phyloP scores from a whole-genome alignment of 345 rosid genomes.

The Boechera stricta region DNA sequence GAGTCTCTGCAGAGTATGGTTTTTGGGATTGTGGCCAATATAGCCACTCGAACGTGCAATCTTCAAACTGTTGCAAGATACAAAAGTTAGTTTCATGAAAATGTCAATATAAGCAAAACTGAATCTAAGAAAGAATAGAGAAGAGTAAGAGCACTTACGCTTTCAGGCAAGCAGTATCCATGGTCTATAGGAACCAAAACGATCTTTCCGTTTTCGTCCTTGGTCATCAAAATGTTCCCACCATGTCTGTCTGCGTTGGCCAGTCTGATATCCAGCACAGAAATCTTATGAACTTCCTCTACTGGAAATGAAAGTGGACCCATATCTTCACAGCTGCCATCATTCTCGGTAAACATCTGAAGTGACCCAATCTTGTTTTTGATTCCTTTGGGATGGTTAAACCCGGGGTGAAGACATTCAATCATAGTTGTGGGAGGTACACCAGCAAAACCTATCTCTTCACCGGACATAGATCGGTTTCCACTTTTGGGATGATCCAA shows the following conservation, averaged over 20 bases:
- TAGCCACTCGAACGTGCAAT: conserved; percentile 93
- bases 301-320: conserved; percentile 77
- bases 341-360: conserved; percentile 77
- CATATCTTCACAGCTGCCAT: conserved; percentile 90
- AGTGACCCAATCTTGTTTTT: conserved; percentile 73
- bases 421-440: conserved; percentile 85
- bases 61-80: conserved; percentile 70
- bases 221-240: conserved; percentile 74
- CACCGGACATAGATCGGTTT: conserved; percentile 34
- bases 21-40: conserved; percentile 87
- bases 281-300: conserved; percentile 85
- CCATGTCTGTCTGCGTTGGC: conserved; percentile 93
- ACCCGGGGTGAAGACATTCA: conserved; percentile 72
- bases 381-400: conserved; percentile 63
- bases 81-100: conserved; percentile 3
- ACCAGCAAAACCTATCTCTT: conserved; percentile 73
- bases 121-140: not conserved
- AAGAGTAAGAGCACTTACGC: conserved; percentile 49
- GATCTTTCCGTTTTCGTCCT: conserved; percentile 53
- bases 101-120: conserved; percentile 8
- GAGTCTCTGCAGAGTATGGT: conserved; percentile 60
- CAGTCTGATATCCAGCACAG: conserved; percentile 85
- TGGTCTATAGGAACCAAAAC: conserved; percentile 82
- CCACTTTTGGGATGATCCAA: conserved; percentile 73
- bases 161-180: conserved; percentile 94